Conservation (phyloP, 495 filamentous ascomycete species). For the Halenospora varia region DNA sequence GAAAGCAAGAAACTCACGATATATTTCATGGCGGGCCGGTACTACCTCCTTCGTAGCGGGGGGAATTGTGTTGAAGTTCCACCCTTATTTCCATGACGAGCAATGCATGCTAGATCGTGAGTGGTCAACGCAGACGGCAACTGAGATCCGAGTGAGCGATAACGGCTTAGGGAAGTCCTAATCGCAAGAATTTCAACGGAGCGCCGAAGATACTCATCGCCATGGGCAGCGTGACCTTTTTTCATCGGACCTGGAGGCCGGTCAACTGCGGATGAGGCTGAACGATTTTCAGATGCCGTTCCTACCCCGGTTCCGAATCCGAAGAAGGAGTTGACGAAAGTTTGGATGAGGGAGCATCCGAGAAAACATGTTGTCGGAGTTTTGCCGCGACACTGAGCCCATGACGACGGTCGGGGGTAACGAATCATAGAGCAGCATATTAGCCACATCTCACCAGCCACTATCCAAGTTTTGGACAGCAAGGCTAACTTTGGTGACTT, state of each 20-base stretch:
- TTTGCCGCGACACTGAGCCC: no score
- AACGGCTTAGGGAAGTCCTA: neutral
- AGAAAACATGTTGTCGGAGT: neutral
- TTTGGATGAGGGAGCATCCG: neutral
- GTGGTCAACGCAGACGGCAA: neutral
- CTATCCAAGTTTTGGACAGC: neutral
- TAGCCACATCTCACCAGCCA: neutral
- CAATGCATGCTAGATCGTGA: neutral
- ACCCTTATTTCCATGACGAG: slow-evolving; percentile 6
- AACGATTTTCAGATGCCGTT: neutral
- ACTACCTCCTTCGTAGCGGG: neutral
- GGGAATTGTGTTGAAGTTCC: neutral
- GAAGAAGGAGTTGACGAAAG: neutral
- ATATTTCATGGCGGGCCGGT: neutral
- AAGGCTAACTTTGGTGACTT: neutral
- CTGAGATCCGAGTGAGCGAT: slow-evolving; percentile 1
- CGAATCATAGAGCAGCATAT: no score
- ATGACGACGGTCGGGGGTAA: neutral
- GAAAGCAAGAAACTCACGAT: slow-evolving; percentile 1
- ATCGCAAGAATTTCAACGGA: neutral
- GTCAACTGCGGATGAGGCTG: neutral
- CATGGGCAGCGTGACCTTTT: neutral
- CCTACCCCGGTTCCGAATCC: neutral
- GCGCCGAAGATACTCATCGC: neutral
- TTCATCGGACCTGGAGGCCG: neutral